Conservation (phyloP, 345 rosid genomes). For the Populus ilicifolia region DNA sequence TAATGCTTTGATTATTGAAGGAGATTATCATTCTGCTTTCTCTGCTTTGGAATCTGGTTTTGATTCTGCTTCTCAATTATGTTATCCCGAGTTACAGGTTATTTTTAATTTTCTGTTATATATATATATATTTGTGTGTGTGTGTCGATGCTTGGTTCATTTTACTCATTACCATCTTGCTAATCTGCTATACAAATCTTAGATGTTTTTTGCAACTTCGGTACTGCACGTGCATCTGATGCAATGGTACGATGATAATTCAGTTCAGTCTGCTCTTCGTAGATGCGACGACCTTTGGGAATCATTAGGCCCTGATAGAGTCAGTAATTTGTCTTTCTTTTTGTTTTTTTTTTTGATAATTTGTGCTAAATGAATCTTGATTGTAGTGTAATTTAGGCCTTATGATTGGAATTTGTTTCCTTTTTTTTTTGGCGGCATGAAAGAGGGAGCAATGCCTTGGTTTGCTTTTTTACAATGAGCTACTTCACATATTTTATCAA, state of each 20-base stretch:
- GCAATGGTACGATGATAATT: constrained; percentile 76
- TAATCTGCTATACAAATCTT: constrained; percentile 8
- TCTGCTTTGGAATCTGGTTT: constrained; percentile 67
- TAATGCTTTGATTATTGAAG: constrained; percentile 71
- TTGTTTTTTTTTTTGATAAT: background rate
- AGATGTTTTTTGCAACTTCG: constrained; percentile 94
- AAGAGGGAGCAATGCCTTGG: constrained; percentile 70
- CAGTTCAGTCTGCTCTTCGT: constrained; percentile 59
- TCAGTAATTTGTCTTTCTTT: constrained; percentile 27
- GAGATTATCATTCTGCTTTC: constrained; percentile 64
- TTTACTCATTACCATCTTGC: background rate
- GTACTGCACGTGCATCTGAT: constrained; percentile 84
- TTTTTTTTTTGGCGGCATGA: background rate
- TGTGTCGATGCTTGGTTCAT: background rate
- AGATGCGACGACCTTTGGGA: constrained; percentile 78
- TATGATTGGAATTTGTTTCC: constrained; percentile 2
- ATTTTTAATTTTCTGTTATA: background rate
- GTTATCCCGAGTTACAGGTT: constrained; percentile 79
- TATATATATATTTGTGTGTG: too few relatives aligned
- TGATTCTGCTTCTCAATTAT: constrained; percentile 52
- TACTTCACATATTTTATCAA: constrained; percentile 79
- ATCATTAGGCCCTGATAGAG: constrained; percentile 59
- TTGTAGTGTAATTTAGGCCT: background rate
- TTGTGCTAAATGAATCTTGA: background rate
- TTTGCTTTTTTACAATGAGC: constrained; percentile 86